Base-by-base conservation (phyloP, 1,139 yeast species). In the Protomyces inouyei region DNA sequence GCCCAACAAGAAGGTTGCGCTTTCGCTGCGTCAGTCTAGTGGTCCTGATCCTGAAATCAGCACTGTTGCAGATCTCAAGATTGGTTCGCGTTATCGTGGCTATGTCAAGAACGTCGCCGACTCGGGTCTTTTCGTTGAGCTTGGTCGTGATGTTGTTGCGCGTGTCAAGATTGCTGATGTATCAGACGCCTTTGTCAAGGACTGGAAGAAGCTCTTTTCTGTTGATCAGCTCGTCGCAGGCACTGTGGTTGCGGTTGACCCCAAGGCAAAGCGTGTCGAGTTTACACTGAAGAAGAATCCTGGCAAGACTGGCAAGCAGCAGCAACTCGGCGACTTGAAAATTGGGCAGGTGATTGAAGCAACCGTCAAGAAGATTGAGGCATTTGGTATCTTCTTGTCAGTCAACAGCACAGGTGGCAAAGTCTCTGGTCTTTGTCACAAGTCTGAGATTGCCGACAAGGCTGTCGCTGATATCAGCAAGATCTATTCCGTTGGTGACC, bases 361-460 rank as follows among this genome's bases (percentile, higher is more conserved):
- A 73, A 78, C 85, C n/a, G 85, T 88, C 61, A 60, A 59, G 32
- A 61, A 65, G 52, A 68, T 87, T 21, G 85, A 92, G 59, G 96
- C 89, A 64, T 93, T 85, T 73, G 98, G 98, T 77, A 96, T 91
- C 3, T 92, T 93, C 73, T 87, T 93, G 57, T 85, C 83, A 69
- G 79, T 93, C 66, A 90, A 86, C 71, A 89, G 88, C 61, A 85
- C 95, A 54, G 78, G 83, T 61, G 84, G 85, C 71, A 43, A 43
- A 43, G 81, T 91, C 65, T 84, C 87, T 71, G 98, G 98, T 65
- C 82, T 93, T 70, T 92, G 97, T 71, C 98, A 93, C 74, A 86
- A 82, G 68, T 82, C 93, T 46, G 87, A 93, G 75, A 87, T 93
- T 66, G 86, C 97, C 10, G 66, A 66, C 32, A 59, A 54, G 32